These are phyloP conservation scores for Leccinum pellstonianum DNA, from an alignment of 768 basidiomycete genomes.

Conservation along the genomic window DNA sequence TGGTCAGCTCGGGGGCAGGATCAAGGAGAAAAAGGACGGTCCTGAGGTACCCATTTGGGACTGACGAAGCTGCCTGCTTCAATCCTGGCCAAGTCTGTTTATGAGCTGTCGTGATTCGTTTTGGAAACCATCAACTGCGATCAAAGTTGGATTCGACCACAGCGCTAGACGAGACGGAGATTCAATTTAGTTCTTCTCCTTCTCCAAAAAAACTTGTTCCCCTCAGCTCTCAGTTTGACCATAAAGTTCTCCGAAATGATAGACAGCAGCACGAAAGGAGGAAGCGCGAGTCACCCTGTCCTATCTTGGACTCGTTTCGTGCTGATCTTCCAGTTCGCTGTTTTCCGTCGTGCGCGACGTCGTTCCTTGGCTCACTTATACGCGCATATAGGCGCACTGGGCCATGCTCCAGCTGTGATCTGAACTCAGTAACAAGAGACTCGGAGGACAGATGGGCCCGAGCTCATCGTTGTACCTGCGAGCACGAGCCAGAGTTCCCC, in stretches of 20 bases:
- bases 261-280: constrained; percentile 45
- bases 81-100: constrained; percentile 58
- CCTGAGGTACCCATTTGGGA: constrained; percentile 93
- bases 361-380: neutral
- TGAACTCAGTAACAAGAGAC: constrained; percentile 46
- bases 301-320: constrained; percentile 2
- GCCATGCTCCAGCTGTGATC: neutral
- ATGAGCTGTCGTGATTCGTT: constrained; percentile 58
- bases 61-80: constrained; percentile 91
- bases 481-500: constrained; percentile 38
- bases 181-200: too few relatives aligned
- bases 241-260: constrained; percentile 7
- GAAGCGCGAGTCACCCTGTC: too few relatives aligned
- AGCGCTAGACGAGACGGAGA: too few relatives aligned
- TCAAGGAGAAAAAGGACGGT: constrained; percentile 2
- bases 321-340: constrained; percentile 13
- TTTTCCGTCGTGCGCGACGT: neutral
- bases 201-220: too few relatives aligned
- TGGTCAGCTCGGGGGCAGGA: too few relatives aligned
- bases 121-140: constrained; percentile 90
- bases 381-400: neutral
- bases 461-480: constrained; percentile 48
- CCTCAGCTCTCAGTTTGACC: too few relatives aligned
- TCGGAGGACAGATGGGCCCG: constrained; percentile 56
- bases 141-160: constrained; percentile 17